phyloP scores from a whole-genome alignment of 2,329 filamentous ascomycete genomes.

The Aquanectria penicillioides region DNA sequence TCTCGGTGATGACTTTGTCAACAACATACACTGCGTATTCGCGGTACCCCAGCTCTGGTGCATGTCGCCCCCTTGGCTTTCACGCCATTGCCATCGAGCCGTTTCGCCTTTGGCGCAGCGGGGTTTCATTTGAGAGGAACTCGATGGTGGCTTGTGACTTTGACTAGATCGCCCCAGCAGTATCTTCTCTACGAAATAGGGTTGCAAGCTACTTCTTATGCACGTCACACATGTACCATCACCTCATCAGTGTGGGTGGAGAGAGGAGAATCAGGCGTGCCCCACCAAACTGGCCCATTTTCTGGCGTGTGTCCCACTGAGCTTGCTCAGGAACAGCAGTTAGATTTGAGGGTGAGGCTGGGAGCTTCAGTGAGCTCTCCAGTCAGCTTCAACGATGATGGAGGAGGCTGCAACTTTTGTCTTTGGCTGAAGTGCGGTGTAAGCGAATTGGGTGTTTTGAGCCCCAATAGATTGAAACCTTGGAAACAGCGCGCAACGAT shows the following conservation, averaged over 20 bases:
- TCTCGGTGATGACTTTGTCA: too few species aligned
- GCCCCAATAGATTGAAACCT: not conserved
- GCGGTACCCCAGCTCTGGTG: too few species aligned
- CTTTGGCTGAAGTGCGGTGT: not conserved
- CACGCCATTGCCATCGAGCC: constrained; percentile 2
- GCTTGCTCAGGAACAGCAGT: not conserved
- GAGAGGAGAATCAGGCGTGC: not conserved
- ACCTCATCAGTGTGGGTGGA: constrained; percentile 12
- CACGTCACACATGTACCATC: constrained; percentile 17
- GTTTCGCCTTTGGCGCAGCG: constrained; percentile 13
- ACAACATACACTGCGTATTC: too few species aligned
- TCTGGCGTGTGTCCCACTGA: not conserved
- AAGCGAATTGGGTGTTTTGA: constrained; percentile 3
- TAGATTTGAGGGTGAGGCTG: not conserved
- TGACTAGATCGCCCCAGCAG: not conserved
- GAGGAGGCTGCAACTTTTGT: not conserved
- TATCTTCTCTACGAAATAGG: not conserved
- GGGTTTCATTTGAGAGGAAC: constrained; percentile 12
- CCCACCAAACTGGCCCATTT: constrained; percentile 12
- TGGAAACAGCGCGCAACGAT: not conserved
- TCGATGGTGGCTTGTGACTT: constrained; percentile 7
- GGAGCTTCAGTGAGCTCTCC: not conserved
- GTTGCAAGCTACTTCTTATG: constrained; percentile 5
- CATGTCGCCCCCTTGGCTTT: too few species aligned
- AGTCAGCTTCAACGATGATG: not conserved